Evolutionary conservation across 176 grass and related monocot species (phyloP), one percentile per base, ranked within the genome.

Genomic region (Cocos nucifera): DNA sequence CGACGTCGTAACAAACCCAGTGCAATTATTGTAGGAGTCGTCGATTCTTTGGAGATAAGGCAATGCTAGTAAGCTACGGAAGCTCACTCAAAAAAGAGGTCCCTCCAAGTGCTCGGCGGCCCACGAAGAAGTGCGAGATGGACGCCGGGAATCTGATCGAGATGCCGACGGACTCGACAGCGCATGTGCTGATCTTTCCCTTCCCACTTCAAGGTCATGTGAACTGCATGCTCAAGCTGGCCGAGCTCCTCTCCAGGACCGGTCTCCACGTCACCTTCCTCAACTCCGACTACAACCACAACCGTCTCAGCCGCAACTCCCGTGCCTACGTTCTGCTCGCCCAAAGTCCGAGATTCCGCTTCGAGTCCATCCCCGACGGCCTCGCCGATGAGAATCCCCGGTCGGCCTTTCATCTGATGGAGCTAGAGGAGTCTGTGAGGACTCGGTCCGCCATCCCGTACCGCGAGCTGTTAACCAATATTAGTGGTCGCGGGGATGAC

Each of bases 221-320:
- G 51, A 83, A 80, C 76, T 74, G 73, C 69, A 77, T 83, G 76
- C 77, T 83, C 50, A 66, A 65, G 58, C 60, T 89, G 18, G 77
- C 76, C 27, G 74, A 72, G 69, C 76, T 82, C 0, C 76, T 83
- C 19, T 54, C 76, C 26, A 25, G 16, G n/a, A 26, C 64, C n/a
- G 84, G 75, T 67, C 44, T 82, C 39, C 79, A 76, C 48, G 67
- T 87, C 24, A 87, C 84, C 1, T 74, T 82, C 67, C 75, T 86
- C 49, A 76, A 86, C 78, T 78, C 69, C 15, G 22, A 69, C 22
- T 63, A 80, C 77, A 86, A 49, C 68, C 64, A 30, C 18, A 39
- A 27, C 29, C 68, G 68, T 51, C 78, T 78, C 29, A 54, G 44
- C 49, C 23, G 17, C 18, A 19, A 25, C 22, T 7, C 64, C 27